Evolutionary conservation across 441 rosid species (phyloP), one percentile per base, ranked within the genome.

Genomic region (Erysimum cheiri): DNA sequence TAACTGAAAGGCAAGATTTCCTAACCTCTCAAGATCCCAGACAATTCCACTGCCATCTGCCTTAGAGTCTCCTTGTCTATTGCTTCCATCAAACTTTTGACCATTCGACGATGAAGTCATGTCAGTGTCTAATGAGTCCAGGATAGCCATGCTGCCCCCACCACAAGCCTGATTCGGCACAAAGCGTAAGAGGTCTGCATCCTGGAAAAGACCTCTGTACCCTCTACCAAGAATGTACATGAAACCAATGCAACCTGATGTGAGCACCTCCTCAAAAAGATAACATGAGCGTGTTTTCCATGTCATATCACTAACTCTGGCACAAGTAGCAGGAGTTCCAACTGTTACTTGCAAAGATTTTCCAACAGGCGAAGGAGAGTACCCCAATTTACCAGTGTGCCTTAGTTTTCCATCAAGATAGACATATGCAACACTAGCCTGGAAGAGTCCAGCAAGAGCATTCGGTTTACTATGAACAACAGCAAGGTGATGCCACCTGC

Each of bases 401-500:
- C 97, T 88, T 52, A 96, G 87, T 85, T 90, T 90, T 76, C 99
- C 99, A 84, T 96, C 85, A 70, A 96, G 88, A 84, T 94, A 96
- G 35, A 96, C 99, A 80, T 87, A 74, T 55, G 99, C 99, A 83
- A 94, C 82, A 78, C 99, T 96, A 65, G 99, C 96, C 84, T 96
- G 99, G 82, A 96, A 96, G 19, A 96, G 84, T 82, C 99, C 99
- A 80, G 99, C 99, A 57, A 96, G 98, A 70, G 99, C 99, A 85
- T 92, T 96, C 44, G 99, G 99, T 80, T 96, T 96, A 84, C 94
- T 96, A 80, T 96, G 99, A 71, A 96, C 92, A 83, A 96, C 93
- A 60, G 99, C 99, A 81, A 96, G 98, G 88, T 96, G 99, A 85
- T 96, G 96, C 99, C 99, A 96, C 81, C 92, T 86, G 60, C 96